phyloP scores from a whole-genome alignment of 495 filamentous ascomycete species.

The Xylaria nigripes region DNA sequence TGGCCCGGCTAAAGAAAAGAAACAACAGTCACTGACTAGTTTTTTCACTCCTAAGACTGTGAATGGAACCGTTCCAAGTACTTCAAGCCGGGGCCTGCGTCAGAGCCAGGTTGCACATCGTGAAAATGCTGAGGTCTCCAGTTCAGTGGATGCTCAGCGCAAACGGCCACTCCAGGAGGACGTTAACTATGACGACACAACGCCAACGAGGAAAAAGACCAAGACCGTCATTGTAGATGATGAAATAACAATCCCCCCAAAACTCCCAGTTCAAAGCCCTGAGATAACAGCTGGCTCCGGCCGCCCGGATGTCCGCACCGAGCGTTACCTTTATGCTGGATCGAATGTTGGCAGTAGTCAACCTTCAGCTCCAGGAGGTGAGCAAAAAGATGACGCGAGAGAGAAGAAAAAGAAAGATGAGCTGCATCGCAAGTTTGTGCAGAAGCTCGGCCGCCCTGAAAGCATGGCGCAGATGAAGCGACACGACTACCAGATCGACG shows the following conservation, averaged over 20 bases:
- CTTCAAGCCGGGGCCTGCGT: conserved; percentile 1
- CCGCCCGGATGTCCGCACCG: conserved; percentile 28
- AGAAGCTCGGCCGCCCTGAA: conserved; percentile 78
- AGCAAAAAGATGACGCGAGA: conserved; percentile 42
- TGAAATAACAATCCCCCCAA: conserved; percentile 16
- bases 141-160: conserved; percentile 16
- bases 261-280: conserved; percentile 6
- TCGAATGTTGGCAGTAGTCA: conserved; percentile 19
- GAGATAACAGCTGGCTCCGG: conserved; percentile 5
- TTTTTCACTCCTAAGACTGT: conserved; percentile 69
- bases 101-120: conserved; percentile 9
- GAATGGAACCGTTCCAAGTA: conserved; percentile 15
- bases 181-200: conserved; percentile 28
- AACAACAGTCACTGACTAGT: conserved; percentile 75
- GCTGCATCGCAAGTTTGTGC: conserved; percentile 79
- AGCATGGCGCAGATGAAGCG: conserved; percentile 63
- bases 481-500: conserved; percentile 42
- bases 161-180: conserved; percentile 44
- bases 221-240: conserved; percentile 26
- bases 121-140: neutral
- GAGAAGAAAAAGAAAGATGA: conserved; percentile 50
- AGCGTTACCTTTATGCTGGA: conserved; percentile 38
- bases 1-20: conserved; percentile 41
- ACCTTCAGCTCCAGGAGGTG: conserved; percentile 26
- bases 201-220: conserved; percentile 34